Evolutionary conservation across 2,329 filamentous ascomycete genomes (phyloP), one percentile per base, ranked within the genome.

Genomic region (Mycogone perniciosa): DNA sequence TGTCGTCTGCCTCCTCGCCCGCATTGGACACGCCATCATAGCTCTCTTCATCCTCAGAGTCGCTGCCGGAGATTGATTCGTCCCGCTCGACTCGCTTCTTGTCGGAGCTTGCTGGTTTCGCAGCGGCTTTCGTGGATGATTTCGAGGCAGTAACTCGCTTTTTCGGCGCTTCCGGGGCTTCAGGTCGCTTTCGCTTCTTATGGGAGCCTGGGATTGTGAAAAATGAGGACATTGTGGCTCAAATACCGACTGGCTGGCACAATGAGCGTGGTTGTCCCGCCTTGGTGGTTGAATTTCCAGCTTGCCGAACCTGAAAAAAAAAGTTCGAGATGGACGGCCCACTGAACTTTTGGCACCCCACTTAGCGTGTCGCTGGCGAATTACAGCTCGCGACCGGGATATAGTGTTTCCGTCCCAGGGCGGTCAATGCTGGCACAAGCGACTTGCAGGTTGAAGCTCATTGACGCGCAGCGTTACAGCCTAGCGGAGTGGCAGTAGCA

Each of bases 181-280:
- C 68, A 6, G 74, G 63, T 54, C 91, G 80, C 77, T 97, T 97
- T 62, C 93, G 80, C 79, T 97, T 97, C 74, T 88, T 89, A 64
- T 92, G 86, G 46, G 87, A 86, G 38, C 87, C 86, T 5, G 93
- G 90, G 37, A 86, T 76, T 46, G 91, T 96, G 72, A 99, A 99
- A 72, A 97, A 99, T 37, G 91, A 96, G 63, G 92, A 95, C 91
- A 95, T 95, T 59, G 58, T 74, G 60, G 62, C 56, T 59, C 52
- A 46, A 40, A 47, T 34, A 13, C n/a, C 34, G 35, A 33, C 44
- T 43, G 33, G 50, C 40, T 45, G 35, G 26, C 34, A 27, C 41
- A 34, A 33, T 43, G 20, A 37, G 39, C 42, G 29, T 45, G 48
- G n/a, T 33, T 56, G 51, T 54, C 57, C 58, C 60, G 53, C 49